A percentile compares a stretch with the other conserved stretches of the same genome.
Evolutionary conservation across 176 grass and related monocot species (phyloP).

Genomic region (Lolium perenne): DNA sequence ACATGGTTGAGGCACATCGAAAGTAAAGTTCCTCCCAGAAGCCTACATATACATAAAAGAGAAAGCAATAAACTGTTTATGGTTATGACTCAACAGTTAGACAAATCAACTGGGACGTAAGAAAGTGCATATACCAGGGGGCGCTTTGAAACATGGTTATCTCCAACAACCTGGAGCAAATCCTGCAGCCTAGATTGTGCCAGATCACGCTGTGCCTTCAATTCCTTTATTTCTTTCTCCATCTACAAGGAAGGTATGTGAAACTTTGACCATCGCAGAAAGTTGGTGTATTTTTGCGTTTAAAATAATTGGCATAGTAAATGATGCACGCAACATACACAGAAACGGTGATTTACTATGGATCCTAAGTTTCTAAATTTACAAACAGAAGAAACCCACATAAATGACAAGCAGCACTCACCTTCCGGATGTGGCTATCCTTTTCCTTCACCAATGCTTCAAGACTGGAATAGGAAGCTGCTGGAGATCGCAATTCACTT

Average conservation of each 20-base stretch:
- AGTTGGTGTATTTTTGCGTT: neutral
- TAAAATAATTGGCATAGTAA: slow-evolving; percentile 21
- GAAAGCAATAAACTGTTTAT: neutral
- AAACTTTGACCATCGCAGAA: neutral
- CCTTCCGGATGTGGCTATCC: slow-evolving; percentile 81
- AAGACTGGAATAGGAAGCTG: slow-evolving; percentile 62
- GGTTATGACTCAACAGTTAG: neutral
- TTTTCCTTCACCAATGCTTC: slow-evolving; percentile 81
- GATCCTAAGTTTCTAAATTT: neutral
- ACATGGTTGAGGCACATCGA: slow-evolving; percentile 61
- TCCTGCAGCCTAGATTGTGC: slow-evolving; percentile 77
- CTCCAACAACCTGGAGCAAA: slow-evolving; percentile 74
- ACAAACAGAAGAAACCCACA: neutral
- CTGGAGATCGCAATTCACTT: slow-evolving; percentile 69
- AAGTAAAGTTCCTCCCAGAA: slow-evolving; percentile 61
- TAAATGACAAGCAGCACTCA: slow-evolving; percentile 43
- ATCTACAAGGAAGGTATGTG: slow-evolving; percentile 64
- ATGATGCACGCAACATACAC: neutral
- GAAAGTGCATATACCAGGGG: slow-evolving; percentile 49
- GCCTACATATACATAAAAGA: slow-evolving; percentile 55
- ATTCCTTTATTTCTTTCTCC: slow-evolving; percentile 93
- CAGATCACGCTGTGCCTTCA: slow-evolving; percentile 78
- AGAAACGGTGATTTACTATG: slow-evolving; percentile 4
- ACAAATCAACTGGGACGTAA: slow-evolving; percentile 7
- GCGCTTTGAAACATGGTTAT: slow-evolving; percentile 58